These are phyloP conservation scores for Wickerhamiella shivajii DNA, from an alignment of 805 yeast genomes.

Conservation along the genomic window DNA sequence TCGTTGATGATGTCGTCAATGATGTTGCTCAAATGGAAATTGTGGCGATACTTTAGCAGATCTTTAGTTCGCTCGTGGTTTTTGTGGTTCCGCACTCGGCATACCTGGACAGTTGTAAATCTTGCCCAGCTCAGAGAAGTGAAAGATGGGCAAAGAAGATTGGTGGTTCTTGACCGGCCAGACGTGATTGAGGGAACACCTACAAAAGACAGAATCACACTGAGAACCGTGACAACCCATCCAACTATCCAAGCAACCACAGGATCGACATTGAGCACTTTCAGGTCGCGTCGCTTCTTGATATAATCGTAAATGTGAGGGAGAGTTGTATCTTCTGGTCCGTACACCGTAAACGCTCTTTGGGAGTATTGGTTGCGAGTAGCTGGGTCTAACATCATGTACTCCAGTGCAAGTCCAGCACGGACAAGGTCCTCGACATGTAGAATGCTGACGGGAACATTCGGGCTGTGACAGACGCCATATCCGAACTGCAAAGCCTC, in stretches of 20 bases:
- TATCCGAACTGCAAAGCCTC: slow-evolving; percentile 15
- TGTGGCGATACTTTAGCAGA: slow-evolving; percentile 14
- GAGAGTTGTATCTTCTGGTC: slow-evolving; percentile 16
- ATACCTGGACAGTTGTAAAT: slow-evolving; percentile 18
- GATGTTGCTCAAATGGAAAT: slow-evolving; percentile 16
- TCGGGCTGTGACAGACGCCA: slow-evolving; percentile 16
- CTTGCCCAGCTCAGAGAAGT: slow-evolving; percentile 17
- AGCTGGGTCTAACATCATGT: slow-evolving; percentile 16
- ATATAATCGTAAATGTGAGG: slow-evolving; percentile 15
- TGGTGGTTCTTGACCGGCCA: slow-evolving; percentile 1
- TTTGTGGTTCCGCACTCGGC: slow-evolving; percentile 16
- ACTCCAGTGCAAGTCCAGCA: slow-evolving; percentile 29
- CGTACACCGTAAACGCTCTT: slow-evolving; percentile 14
- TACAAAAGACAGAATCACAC: slow-evolving; percentile 1
- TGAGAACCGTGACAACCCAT: slow-evolving; percentile 9
- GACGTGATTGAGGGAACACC: slow-evolving; percentile 6
- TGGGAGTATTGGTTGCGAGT: slow-evolving; percentile 11
- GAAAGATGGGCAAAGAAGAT: slow-evolving; percentile 11
- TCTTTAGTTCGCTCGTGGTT: slow-evolving; percentile 13
- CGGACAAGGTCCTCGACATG: slow-evolving; percentile 26
- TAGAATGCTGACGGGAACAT: slow-evolving; percentile 20
- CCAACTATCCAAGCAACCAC: slow-evolving; percentile 14
- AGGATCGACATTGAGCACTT: slow-evolving; percentile 14
- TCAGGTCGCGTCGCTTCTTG: slow-evolving; percentile 8
- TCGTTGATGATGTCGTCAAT: slow-evolving; percentile 17